Percentiles rank a stretch among this genome's conserved stretches.
These are phyloP conservation scores for Amanita molliuscula DNA, from an alignment of 768 basidiomycete genomes.

Conservation along the genomic window DNA sequence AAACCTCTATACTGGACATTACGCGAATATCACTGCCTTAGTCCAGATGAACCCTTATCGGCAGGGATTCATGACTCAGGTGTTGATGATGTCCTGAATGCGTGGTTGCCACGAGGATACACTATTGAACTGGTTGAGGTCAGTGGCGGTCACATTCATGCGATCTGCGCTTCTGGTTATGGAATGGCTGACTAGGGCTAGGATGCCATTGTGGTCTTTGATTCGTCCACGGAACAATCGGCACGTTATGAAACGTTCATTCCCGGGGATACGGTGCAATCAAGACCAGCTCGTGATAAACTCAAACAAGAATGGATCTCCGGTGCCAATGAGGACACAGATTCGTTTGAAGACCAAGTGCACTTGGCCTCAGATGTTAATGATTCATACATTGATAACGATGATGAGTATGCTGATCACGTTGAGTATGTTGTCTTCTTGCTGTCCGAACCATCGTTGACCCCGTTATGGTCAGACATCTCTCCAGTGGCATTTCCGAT, in stretches of 20 bases:
- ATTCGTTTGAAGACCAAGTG: slow-evolving; percentile 18
- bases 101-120: slow-evolving; percentile 33
- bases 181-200: slow-evolving; percentile 10
- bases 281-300: slow-evolving; percentile 23
- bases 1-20: slow-evolving; percentile 30
- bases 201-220: slow-evolving; percentile 31
- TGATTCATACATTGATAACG: slow-evolving; percentile 18
- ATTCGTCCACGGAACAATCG: slow-evolving; percentile 26
- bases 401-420: slow-evolving; percentile 30
- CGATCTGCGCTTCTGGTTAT: slow-evolving; percentile 1
- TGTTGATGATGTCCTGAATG: slow-evolving; percentile 36
- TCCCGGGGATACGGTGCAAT: slow-evolving; percentile 26
- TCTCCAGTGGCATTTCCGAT: slow-evolving; percentile 33
- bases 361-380: not conserved
- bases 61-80: slow-evolving; percentile 22
- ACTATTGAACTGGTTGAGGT: slow-evolving; percentile 23
- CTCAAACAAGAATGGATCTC: slow-evolving; percentile 19
- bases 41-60: slow-evolving; percentile 23
- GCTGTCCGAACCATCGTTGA: not conserved
- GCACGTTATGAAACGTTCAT: slow-evolving; percentile 36
- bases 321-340: slow-evolving; percentile 15
- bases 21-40: slow-evolving; percentile 37
- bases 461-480: slow-evolving; percentile 14
- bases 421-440: slow-evolving; percentile 14
- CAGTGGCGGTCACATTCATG: slow-evolving; percentile 9